Evolutionary conservation across 495 filamentous ascomycete species (phyloP).

Genomic region (Daldinia concentrica): DNA sequence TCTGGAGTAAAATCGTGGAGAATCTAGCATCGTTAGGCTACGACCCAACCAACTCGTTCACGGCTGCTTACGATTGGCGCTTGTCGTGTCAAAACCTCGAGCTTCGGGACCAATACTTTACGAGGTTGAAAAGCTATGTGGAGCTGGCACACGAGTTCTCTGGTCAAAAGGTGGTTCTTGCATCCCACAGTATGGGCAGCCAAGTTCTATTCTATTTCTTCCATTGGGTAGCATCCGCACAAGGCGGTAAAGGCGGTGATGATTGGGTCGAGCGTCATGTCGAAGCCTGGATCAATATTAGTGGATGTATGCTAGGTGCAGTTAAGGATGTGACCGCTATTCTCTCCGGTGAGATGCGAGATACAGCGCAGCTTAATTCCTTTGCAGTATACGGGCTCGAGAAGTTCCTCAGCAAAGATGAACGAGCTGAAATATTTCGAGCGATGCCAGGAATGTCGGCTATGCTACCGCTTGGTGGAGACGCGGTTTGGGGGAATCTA

Average conservation of each 20-base stretch:
- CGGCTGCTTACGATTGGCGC: conserved; percentile 97
- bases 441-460: conserved; percentile 96
- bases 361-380: conserved; percentile 96
- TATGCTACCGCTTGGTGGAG: conserved; percentile 96
- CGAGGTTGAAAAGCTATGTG: conserved; percentile 86
- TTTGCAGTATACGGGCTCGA: conserved; percentile 97
- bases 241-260: conserved; percentile 81
- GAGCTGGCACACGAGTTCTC: conserved; percentile 76
- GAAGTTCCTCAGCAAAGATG: conserved; percentile 89
- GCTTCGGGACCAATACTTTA: conserved; percentile 90
- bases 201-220: conserved; percentile 97
- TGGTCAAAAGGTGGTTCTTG: conserved; percentile 82
- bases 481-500: conserved; percentile 91
- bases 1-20: conserved; percentile 98
- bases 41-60: conserved; percentile 94
- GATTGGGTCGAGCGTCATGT: conserved; percentile 91
- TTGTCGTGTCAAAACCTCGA: conserved; percentile 91
- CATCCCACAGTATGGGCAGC: conserved; percentile 96
- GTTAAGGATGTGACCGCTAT: conserved; percentile 91
- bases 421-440: conserved; percentile 92
- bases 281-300: conserved; percentile 97
- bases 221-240: conserved; percentile 90
- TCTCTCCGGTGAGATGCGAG: conserved; percentile 96
- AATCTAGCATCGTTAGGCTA: conserved; percentile 96
- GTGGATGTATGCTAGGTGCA: conserved; percentile 96